These are phyloP conservation scores for Aspergillus ibericus DNA, from an alignment of 2,329 filamentous ascomycete species.

Conservation along the genomic window DNA sequence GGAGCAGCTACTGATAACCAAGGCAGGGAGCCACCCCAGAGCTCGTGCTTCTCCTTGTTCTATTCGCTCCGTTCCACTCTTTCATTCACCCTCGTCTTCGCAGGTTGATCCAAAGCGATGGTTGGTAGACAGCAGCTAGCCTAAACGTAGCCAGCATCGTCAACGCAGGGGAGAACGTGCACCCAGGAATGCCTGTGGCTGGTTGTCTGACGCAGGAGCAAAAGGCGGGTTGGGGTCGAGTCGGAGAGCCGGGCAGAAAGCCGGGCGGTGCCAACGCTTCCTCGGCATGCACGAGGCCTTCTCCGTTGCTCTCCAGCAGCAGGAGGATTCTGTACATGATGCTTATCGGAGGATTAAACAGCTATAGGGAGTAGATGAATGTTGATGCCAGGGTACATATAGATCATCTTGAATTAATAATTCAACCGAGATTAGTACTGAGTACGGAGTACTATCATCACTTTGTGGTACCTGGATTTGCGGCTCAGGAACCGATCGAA, in stretches of 20 bases:
- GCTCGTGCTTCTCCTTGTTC: neutral
- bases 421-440: no score
- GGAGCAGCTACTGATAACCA: neutral
- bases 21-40: neutral
- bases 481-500: no score
- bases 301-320: no score
- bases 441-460: no score
- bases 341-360: no score
- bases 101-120: neutral
- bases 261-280: neutral
- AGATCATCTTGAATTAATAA: no score
- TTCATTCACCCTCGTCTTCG: neutral
- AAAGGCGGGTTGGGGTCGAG: slow-evolving; percentile 1
- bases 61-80: neutral
- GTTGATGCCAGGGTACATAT: no score
- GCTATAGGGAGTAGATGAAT: no score
- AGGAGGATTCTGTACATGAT: no score
- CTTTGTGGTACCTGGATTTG: no score
- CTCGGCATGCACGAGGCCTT: neutral
- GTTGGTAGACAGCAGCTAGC: neutral
- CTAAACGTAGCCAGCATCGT: slow-evolving; percentile 8
- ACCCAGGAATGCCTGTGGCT: slow-evolving; percentile 15
- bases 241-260: neutral
- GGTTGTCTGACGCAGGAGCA: slow-evolving; percentile 7
- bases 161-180: slow-evolving; percentile 17